A percentile compares a stretch with the other conserved stretches of the same genome.
Conservation (phyloP, 2,329 filamentous ascomycete genomes). For the Beauveria sp. region DNA sequence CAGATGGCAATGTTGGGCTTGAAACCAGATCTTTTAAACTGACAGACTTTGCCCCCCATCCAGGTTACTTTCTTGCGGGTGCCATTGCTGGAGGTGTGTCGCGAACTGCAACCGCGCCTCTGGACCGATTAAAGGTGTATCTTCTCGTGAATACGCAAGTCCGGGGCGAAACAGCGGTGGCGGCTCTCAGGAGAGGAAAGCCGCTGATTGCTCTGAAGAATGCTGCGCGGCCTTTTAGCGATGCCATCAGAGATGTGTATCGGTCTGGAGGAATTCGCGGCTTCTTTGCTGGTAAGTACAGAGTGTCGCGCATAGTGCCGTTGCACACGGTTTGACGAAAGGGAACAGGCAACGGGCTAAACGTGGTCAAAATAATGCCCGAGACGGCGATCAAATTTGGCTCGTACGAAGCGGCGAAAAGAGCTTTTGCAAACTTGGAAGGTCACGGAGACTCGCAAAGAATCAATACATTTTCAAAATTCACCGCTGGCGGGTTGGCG, state of each 20-base stretch:
- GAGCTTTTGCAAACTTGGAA: constrained; percentile 75
- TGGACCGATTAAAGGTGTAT: constrained; percentile 96
- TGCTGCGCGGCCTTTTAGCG: constrained; percentile 60
- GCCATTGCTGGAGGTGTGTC: constrained; percentile 91
- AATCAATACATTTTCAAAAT: constrained; percentile 80
- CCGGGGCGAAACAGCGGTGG: constrained; percentile 40
- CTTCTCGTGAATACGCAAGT: constrained; percentile 77
- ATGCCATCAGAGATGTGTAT: constrained; percentile 73
- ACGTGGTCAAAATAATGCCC: constrained; percentile 96
- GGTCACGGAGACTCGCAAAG: constrained; percentile 74
- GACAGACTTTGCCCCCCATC: constrained; percentile 66
- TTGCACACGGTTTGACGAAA: constrained; percentile 11
- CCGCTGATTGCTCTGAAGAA: constrained; percentile 54
- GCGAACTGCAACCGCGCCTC: constrained; percentile 86
- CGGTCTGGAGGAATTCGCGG: constrained; percentile 77
- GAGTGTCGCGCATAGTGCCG: neutral
- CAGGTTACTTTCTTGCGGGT: constrained; percentile 97
- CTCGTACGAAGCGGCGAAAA: constrained; percentile 91
- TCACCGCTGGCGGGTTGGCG: constrained; percentile 80
- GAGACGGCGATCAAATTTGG: constrained; percentile 98
- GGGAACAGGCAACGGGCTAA: constrained; percentile 82
- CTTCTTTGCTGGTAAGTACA: constrained; percentile 75
- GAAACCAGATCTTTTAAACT: constrained; percentile 34
- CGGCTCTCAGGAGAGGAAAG: constrained; percentile 9
- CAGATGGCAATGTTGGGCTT: constrained; percentile 24